Conservation (phyloP, 2,329 filamentous ascomycete species). For the Allantophomopsis lycopodina region DNA sequence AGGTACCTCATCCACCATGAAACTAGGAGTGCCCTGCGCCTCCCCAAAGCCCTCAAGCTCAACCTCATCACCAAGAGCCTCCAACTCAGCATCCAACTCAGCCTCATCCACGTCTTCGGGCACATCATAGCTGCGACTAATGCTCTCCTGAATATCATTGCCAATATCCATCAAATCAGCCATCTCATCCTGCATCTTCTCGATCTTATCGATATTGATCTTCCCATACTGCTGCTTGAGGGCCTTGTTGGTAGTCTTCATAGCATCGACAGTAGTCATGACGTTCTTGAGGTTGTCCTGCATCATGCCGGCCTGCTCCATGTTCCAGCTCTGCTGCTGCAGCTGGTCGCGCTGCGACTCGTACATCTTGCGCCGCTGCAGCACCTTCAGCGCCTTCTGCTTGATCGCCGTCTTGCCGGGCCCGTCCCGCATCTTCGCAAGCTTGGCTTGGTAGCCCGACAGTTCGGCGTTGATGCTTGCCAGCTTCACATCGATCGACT, state of each 20-base stretch:
- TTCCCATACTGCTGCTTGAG: conserved; percentile 91
- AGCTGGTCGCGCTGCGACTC: conserved; percentile 89
- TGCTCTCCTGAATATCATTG: conserved; percentile 95
- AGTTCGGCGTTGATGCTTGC: conserved; percentile 86
- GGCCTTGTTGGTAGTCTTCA: conserved; percentile 93
- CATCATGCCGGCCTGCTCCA: conserved; percentile 98
- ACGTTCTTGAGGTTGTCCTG: conserved; percentile 97
- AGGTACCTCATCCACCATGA: conserved; percentile 77
- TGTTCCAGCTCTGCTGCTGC: conserved; percentile 92
- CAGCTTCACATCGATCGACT: conserved; percentile 87
- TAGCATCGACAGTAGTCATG: conserved; percentile 94
- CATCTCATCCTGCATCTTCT: conserved; percentile 98
- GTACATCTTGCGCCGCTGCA: conserved; percentile 89
- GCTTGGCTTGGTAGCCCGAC: conserved; percentile 71
- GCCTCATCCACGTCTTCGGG: conserved; percentile 96
- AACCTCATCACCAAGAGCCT: conserved; percentile 88
- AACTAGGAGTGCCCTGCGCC: conserved; percentile 55
- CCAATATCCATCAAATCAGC: conserved; percentile 93
- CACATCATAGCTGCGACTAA: conserved; percentile 82
- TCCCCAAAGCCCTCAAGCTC: conserved; percentile 58
- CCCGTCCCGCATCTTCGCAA: conserved; percentile 87
- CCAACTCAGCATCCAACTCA: conserved; percentile 89
- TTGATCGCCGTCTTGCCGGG: conserved; percentile 88
- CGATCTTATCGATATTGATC: conserved; percentile 94
- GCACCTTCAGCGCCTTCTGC: conserved; percentile 85